Conservation (phyloP, 2,329 filamentous ascomycete species). For the Cyclaneusma minus region DNA sequence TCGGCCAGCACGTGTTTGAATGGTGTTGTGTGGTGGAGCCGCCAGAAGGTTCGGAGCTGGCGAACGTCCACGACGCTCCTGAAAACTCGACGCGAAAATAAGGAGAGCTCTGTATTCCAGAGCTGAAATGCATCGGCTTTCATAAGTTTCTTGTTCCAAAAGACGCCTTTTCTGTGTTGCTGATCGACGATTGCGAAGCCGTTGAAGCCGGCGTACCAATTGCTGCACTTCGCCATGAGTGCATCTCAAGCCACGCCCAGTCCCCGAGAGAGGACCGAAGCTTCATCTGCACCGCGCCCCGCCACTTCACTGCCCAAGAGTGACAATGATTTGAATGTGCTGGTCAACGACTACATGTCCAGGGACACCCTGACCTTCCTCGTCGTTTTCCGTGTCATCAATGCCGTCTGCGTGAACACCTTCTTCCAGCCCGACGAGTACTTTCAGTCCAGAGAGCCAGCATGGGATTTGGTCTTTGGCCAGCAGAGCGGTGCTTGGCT, state of each 20-base stretch:
- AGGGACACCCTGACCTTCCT: slow-evolving; percentile 20
- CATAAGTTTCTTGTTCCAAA: too few relatives aligned
- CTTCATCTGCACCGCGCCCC: not conserved
- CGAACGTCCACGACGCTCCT: not conserved
- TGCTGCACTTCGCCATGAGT: slow-evolving; percentile 11
- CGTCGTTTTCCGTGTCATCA: slow-evolving; percentile 60
- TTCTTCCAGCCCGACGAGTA: slow-evolving; percentile 99
- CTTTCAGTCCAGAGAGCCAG: slow-evolving; percentile 89
- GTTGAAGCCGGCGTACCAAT: not conserved
- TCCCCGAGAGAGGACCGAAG: not conserved
- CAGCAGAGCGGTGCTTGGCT: slow-evolving; percentile 67
- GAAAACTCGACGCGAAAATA: not conserved
- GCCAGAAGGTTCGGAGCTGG: too few relatives aligned
- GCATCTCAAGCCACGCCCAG: slow-evolving; percentile 6
- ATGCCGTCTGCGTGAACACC: slow-evolving; percentile 63
- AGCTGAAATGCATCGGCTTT: too few relatives aligned
- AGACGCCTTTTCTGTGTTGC: too few relatives aligned
- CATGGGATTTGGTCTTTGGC: slow-evolving; percentile 81
- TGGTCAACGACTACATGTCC: slow-evolving; percentile 9
- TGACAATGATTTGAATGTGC: not conserved
- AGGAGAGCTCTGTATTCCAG: not conserved
- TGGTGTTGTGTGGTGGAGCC: too few relatives aligned
- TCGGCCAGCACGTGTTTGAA: not conserved
- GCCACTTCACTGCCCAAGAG: slow-evolving; percentile 1
- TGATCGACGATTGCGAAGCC: too few relatives aligned